phyloP scores from a whole-genome alignment of 192 early-diverging fungal species.

The Pilaira anomala region DNA sequence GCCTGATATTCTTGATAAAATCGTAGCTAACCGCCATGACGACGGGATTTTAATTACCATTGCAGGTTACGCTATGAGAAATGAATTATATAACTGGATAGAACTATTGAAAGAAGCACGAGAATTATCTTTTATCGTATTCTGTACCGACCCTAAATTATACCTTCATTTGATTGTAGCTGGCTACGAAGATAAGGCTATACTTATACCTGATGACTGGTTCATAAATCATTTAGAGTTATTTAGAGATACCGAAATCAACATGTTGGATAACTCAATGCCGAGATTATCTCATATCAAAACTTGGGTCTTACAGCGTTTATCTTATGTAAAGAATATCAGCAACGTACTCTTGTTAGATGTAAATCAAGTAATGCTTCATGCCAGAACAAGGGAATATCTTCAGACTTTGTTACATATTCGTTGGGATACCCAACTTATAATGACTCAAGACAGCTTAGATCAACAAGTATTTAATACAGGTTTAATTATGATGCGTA shows the following conservation, averaged over 20 bases:
- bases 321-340: constrained; percentile 18
- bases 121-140: constrained; percentile 24
- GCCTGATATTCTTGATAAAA: constrained; percentile 11
- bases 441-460: constrained; percentile 26
- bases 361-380: constrained; percentile 28
- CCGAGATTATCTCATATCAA: constrained; percentile 27
- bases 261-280: background rate
- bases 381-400: constrained; percentile 21
- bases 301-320: constrained; percentile 29
- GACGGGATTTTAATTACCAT: constrained; percentile 22
- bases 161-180: constrained; percentile 18
- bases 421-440: constrained; percentile 24
- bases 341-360: constrained; percentile 29
- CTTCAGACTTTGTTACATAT: constrained; percentile 16
- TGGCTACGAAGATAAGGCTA: constrained; percentile 19
- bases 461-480: constrained; percentile 26
- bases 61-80: constrained; percentile 29
- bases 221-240: constrained; percentile 16
- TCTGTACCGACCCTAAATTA: constrained; percentile 32
- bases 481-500: constrained; percentile 30
- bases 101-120: constrained; percentile 18
- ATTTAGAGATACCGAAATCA: constrained; percentile 4
- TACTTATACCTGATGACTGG: constrained; percentile 26
- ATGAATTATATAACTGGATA: constrained; percentile 38
- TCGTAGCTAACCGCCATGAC: constrained; percentile 10